Evolutionary conservation across 257 asterid species (phyloP).

Genomic region (Eucommia ulmoides): DNA sequence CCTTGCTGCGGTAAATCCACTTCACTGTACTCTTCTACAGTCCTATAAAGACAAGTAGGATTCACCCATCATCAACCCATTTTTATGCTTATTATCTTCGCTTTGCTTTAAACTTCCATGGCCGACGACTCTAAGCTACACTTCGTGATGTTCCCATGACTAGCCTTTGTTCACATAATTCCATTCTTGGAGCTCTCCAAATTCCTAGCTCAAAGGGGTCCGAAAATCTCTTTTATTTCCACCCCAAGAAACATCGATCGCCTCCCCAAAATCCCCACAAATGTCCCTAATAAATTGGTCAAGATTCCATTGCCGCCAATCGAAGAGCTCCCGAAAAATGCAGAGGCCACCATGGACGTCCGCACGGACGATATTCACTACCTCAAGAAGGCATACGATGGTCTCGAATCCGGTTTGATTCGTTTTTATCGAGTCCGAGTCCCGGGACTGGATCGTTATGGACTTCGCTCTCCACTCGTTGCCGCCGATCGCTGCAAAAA

Average conservation of each 20-base stretch:
- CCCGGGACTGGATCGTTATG: constrained; percentile 19
- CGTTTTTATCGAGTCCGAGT: constrained; percentile 2
- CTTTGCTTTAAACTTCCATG: background rate
- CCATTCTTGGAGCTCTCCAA: background rate
- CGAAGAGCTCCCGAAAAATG: constrained; percentile 11
- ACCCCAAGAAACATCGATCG: too few relatives aligned
- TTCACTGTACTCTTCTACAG: too few relatives aligned
- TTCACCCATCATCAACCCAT: too few relatives aligned
- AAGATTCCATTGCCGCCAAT: background rate
- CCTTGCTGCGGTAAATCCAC: too few relatives aligned
- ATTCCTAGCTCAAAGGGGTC: too few relatives aligned
- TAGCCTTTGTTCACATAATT: too few relatives aligned
- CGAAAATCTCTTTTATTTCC: too few relatives aligned
- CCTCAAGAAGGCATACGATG: constrained; percentile 15
- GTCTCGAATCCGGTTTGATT: constrained; percentile 9
- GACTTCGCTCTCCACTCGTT: constrained; percentile 26
- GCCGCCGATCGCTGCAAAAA: constrained; percentile 11
- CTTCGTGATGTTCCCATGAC: background rate
- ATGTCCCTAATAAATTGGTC: background rate
- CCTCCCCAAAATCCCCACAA: too few relatives aligned
- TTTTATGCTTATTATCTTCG: too few relatives aligned
- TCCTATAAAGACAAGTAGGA: too few relatives aligned
- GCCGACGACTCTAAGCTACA: background rate
- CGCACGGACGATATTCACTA: constrained; percentile 7
- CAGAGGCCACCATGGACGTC: constrained; percentile 17